Evolutionary conservation across 768 basidiomycete genomes (phyloP), one percentile per base, ranked within the genome.

Genomic region (Hemileccinum impolitum): DNA sequence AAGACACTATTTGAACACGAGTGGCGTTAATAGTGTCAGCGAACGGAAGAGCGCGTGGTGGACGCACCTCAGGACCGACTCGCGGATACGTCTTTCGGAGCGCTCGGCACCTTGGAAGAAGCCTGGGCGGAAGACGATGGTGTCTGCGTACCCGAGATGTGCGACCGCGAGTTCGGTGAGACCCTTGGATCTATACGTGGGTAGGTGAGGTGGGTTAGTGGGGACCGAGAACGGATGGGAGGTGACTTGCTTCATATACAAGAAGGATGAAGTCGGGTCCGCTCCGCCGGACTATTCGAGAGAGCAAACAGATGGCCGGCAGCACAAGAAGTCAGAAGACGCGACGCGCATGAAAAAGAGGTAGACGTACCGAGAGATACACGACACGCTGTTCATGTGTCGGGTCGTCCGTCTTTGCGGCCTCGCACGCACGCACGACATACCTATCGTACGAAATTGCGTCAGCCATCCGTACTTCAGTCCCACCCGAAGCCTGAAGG

Each of bases 101-200:
- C 85, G 71, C 3, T 79, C 60, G 1, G 78, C 72, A 0, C 77
- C 77, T 8, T 63, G 66, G 12, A 90, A 65, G n/a, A 74, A 52
- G 0, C 60, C 79, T 3, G 90, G 87, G 17, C 85, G 77, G 63
- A 90, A 84, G 40, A 88, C 61, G 51, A 90, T 80, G 1, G 81
- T 80, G 45, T 90, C 87, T 12, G 70, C 60, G 62, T 90, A 91
- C 10, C 86, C 87, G 6, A 90, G 66, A 4, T 66, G 67, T 0
- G 87, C 84, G 17, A 92, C 72, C 0, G 69, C 84, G 39, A 77
- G 69, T 62, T 91, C 90, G 0, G 90, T 91, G 26, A 81, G 67
- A 14, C 86, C 90, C 66, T 90, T 90, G 57, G 79, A 82, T 74
- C 84, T 87, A 43, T 37, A 7, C 0, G 14, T 48, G 39, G 23